A percentile compares a stretch with the other conserved stretches of the same genome.
Evolutionary conservation across 2,329 filamentous ascomycete species (phyloP).

Genomic region (Aschersonia sp.): DNA sequence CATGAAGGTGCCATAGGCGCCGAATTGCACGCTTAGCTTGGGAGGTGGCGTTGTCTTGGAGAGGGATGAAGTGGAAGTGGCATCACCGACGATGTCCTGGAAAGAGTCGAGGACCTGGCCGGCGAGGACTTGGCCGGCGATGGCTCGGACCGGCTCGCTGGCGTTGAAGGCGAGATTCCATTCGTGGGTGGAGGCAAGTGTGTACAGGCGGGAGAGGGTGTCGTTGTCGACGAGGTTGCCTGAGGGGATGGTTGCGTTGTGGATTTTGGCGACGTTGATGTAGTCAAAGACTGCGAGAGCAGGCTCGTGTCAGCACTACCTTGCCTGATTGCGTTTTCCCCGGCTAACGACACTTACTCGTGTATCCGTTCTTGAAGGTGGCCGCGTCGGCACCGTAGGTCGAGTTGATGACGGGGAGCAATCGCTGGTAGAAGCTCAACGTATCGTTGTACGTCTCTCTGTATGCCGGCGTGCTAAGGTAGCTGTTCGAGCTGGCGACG

Average conservation of each 20-base stretch:
- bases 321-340: no score
- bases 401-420: constrained; percentile 39
- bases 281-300: constrained; percentile 36
- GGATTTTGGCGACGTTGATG: constrained; percentile 43
- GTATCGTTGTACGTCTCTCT: constrained; percentile 29
- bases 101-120: constrained; percentile 39
- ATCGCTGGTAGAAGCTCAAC: constrained; percentile 40
- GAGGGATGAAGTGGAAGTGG: constrained; percentile 3
- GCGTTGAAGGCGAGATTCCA: constrained; percentile 72
- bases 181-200: constrained; percentile 68
- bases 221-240: constrained; percentile 42
- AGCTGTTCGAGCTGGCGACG: constrained; percentile 38
- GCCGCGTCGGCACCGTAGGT: constrained; percentile 31
- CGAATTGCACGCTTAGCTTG: constrained; percentile 39
- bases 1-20: constrained; percentile 46
- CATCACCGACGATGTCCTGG: constrained; percentile 31
- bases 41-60: constrained; percentile 11
- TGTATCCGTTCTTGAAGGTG: constrained; percentile 45
- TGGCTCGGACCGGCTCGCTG: constrained; percentile 48
- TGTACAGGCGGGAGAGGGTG: constrained; percentile 47
- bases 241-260: constrained; percentile 45
- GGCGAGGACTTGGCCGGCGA: constrained; percentile 42
- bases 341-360: constrained; percentile 27
- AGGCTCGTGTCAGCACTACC: no score
- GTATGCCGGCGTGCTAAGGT: constrained; percentile 34